Conservation (phyloP, 495 filamentous ascomycete species). For the Annulohypoxylon moriforme region DNA sequence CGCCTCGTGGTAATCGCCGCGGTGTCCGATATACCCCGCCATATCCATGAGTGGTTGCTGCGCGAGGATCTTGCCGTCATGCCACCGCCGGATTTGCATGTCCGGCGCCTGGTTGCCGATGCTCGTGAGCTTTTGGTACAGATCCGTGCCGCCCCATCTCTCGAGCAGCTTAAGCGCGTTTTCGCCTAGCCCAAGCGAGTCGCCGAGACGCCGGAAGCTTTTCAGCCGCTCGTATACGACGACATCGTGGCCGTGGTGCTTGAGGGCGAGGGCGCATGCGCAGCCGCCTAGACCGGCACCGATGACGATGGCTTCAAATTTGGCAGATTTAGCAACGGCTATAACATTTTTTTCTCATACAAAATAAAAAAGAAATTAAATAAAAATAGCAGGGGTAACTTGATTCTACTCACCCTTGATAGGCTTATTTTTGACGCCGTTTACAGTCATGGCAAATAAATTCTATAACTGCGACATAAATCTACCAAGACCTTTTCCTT, state of each 20-base stretch:
- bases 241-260: conserved; percentile 64
- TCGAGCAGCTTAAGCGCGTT: conserved; percentile 63
- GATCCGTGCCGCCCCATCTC: conserved; percentile 58
- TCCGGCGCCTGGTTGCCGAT: conserved; percentile 66
- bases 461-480: background rate
- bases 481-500: background rate
- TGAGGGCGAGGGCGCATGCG: conserved; percentile 62
- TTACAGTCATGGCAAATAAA: conserved; percentile 19
- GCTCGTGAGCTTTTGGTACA: conserved; percentile 56
- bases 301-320: conserved; percentile 59
- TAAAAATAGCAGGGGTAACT: too few relatives aligned
- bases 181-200: conserved; percentile 63
- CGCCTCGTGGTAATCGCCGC: conserved; percentile 64
- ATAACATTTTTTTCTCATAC: background rate
- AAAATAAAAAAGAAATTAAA: too few relatives aligned
- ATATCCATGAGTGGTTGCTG: conserved; percentile 68
- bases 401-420: conserved; percentile 40
- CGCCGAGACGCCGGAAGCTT: conserved; percentile 62
- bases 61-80: conserved; percentile 63
- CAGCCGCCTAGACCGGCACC: conserved; percentile 68
- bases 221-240: conserved; percentile 62
- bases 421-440: conserved; percentile 30
- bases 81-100: conserved; percentile 65
- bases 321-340: conserved; percentile 15
- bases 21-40: conserved; percentile 65